Evolutionary conservation across 768 basidiomycete genomes (phyloP).

Genomic region (Macrolepiota dolichaula): DNA sequence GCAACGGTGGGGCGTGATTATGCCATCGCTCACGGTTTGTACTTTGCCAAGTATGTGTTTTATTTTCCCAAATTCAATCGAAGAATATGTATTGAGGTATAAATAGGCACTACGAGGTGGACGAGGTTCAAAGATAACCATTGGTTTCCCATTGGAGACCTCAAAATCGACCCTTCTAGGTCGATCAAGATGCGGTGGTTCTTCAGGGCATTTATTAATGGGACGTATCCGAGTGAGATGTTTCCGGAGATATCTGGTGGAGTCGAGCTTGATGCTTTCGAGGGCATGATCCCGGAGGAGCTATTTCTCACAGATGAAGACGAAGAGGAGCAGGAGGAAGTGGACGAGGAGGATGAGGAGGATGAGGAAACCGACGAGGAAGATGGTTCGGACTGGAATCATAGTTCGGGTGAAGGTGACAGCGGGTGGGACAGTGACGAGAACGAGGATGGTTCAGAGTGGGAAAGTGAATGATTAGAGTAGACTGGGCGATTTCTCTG

Average conservation of each 20-base stretch:
- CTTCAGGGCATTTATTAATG: slow-evolving; percentile 1
- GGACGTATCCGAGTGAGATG: neutral
- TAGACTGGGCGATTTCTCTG: neutral
- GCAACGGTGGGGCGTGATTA: neutral
- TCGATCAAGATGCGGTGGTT: neutral
- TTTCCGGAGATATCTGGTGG: neutral
- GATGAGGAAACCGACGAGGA: neutral
- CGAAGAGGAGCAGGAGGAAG: neutral
- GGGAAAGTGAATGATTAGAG: neutral
- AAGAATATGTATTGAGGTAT: neutral
- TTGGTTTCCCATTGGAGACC: slow-evolving; percentile 5
- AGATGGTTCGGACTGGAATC: neutral
- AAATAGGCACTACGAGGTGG: slow-evolving; percentile 3
- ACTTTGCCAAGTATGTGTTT: slow-evolving; percentile 3
- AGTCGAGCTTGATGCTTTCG: neutral
- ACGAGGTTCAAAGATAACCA: neutral
- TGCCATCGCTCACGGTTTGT: slow-evolving; percentile 3
- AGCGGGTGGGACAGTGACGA: neutral
- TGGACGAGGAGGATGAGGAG: neutral
- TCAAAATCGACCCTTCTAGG: neutral
- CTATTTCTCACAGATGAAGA: neutral
- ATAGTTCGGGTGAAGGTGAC: neutral
- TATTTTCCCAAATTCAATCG: neutral
- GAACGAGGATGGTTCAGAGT: neutral
- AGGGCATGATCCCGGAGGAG: neutral